phyloP scores from a whole-genome alignment of 148 eudicot genomes.

The Rhododendron ovatum region DNA sequence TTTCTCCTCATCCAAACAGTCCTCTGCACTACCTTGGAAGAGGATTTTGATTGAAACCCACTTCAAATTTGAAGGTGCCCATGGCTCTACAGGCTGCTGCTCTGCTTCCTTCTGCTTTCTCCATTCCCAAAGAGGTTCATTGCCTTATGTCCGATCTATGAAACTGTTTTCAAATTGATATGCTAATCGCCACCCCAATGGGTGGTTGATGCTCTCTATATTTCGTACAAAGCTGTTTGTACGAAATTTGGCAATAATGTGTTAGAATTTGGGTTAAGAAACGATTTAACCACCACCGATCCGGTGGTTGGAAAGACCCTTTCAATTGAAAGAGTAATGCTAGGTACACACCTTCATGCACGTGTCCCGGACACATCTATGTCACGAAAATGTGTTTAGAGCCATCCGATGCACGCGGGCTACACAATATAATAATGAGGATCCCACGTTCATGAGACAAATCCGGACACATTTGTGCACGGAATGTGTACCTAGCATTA shows the following conservation, averaged over 20 bases:
- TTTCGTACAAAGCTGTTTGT: not conserved
- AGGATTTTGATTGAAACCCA: not conserved
- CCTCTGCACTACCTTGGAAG: not conserved
- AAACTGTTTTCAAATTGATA: not conserved
- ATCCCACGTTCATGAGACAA: too few species aligned
- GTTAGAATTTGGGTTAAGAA: not conserved
- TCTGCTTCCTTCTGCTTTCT: constrained; percentile 52
- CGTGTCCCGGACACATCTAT: not conserved
- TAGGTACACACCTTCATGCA: not conserved
- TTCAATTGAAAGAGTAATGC: not conserved
- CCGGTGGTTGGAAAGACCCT: not conserved
- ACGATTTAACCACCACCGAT: not conserved
- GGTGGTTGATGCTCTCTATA: not conserved
- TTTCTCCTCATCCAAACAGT: not conserved
- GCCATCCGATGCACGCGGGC: too few species aligned
- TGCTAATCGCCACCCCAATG: not conserved
- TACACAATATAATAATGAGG: not conserved
- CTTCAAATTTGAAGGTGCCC: constrained; percentile 5
- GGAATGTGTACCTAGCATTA: not conserved
- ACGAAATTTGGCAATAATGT: not conserved
- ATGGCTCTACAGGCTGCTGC: constrained; percentile 81
- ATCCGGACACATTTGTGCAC: not conserved
- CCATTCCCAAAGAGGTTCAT: constrained; percentile 61
- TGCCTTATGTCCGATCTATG: not conserved
- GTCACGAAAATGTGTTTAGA: not conserved